Evolutionary conservation across 2,329 filamentous ascomycete genomes (phyloP), one percentile per base, ranked within the genome.

Genomic region (Fusarium kyushuense): DNA sequence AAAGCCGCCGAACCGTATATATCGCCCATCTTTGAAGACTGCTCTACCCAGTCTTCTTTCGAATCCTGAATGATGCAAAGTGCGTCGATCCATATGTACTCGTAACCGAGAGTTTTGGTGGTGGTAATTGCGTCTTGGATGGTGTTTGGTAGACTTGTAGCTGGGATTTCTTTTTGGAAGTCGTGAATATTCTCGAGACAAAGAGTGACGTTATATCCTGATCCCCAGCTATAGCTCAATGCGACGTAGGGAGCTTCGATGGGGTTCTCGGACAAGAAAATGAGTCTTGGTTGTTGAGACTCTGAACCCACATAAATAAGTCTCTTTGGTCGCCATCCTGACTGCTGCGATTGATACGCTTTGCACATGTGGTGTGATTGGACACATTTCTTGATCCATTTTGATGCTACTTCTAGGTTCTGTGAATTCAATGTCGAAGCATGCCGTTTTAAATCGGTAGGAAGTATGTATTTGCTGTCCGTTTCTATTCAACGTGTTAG

Each of bases 51-150:
- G 7, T 58, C 56, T 3, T 23, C 0, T 23, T 41, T 33, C 0
- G 33, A 58, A 5, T 48, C 52, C 13, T 58, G 56, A 3, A 58
- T 41, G 2, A 58, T 58, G n/a, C 56, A 58, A 2, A 58, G 56
- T 0, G 41, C 27, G n/a, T 58, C 56, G 2, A 58, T 33, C 56
- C 56, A 58, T 13, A 58, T 2, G 2, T 58, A 58, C 3, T 48
- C n/a, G 10, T 58, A 58, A 3, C 56, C 56, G 1, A 58, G 53
- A 14, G 46, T 12, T 19, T 19, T n/a, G 1, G 56, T 7, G 2
- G 27, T 35, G 10, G 27, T 0, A 8, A 58, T 47, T 17, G 56
- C 41, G 9, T 33, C 29, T 16, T 25, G 16, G 1, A 58, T 33
- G 4, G 56, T 41, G 3, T 8, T 17, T 16, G 53, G 32, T 3